These are phyloP conservation scores for Neofusicoccum sp. DNA, from an alignment of 2,329 filamentous ascomycete species.

Conservation along the genomic window DNA sequence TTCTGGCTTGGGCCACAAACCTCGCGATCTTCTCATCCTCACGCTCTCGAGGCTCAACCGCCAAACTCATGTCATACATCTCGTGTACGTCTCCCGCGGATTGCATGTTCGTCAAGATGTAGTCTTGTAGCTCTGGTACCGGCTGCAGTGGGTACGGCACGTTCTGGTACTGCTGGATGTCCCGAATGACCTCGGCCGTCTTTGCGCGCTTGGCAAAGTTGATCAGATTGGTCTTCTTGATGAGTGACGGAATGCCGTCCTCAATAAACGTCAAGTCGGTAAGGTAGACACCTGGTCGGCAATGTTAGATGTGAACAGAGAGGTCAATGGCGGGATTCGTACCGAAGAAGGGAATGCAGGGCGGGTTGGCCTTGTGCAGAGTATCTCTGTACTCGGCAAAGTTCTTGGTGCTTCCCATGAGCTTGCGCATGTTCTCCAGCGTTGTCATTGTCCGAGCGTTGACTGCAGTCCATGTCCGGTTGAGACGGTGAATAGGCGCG, in stretches of 20 bases:
- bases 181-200: slow-evolving; percentile 95
- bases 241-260: slow-evolving; percentile 92
- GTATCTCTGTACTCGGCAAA: slow-evolving; percentile 96
- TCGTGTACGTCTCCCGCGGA: slow-evolving; percentile 94
- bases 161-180: slow-evolving; percentile 98
- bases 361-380: slow-evolving; percentile 87
- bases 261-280: slow-evolving; percentile 98
- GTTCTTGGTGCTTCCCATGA: slow-evolving; percentile 98
- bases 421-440: slow-evolving; percentile 84
- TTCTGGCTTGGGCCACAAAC: slow-evolving; percentile 44
- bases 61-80: slow-evolving; percentile 97
- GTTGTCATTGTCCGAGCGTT: slow-evolving; percentile 77
- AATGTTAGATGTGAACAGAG: slow-evolving; percentile 23
- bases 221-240: slow-evolving; percentile 94
- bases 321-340: slow-evolving; percentile 38
- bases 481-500: slow-evolving; percentile 89
- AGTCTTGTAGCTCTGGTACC: slow-evolving; percentile 90
- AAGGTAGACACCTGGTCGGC: slow-evolving; percentile 75
- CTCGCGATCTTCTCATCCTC: slow-evolving; percentile 99
- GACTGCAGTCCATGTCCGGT: slow-evolving; percentile 91
- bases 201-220: slow-evolving; percentile 98
- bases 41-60: slow-evolving; percentile 88
- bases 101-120: slow-evolving; percentile 95
- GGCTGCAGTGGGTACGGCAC: slow-evolving; percentile 90
- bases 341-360: slow-evolving; percentile 97